Conservation (phyloP, 2,329 filamentous ascomycete species). For the Laburnicola sp. region DNA sequence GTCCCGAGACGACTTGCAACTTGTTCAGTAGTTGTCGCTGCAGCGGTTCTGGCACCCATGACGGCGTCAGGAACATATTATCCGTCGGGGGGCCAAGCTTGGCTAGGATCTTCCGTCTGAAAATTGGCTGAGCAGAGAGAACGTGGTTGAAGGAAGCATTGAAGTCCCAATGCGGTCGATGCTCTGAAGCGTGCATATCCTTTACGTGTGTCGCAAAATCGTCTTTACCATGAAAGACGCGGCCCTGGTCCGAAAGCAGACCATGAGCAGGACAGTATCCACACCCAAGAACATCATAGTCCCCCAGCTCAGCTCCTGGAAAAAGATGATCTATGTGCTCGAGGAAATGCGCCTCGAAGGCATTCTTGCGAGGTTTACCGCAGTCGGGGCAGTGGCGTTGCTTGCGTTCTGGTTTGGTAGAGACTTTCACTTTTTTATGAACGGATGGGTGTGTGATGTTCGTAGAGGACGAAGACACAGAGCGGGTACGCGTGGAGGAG, state of each 20-base stretch:
- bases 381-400: slow-evolving; percentile 6
- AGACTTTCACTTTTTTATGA: not conserved
- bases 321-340: slow-evolving; percentile 1
- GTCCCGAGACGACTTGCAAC: not conserved
- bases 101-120: not conserved
- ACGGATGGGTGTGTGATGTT: slow-evolving; percentile 6
- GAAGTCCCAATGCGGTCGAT: slow-evolving; percentile 2
- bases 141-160: slow-evolving; percentile 8
- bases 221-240: not conserved
- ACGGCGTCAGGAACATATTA: not conserved
- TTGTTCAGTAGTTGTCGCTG: not conserved
- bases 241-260: not conserved
- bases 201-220: slow-evolving; percentile 1
- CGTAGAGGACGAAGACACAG: slow-evolving; percentile 8
- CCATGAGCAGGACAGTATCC: slow-evolving; percentile 5
- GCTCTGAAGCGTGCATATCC: not conserved
- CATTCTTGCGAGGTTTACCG: slow-evolving; percentile 2
- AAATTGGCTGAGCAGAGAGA: not conserved
- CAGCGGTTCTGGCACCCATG: not conserved
- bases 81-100: not conserved
- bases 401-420: not conserved
- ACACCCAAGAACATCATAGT: slow-evolving; percentile 5
- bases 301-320: not conserved
- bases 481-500: slow-evolving; percentile 1
- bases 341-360: slow-evolving; percentile 7